Evolutionary conservation across 2,329 filamentous ascomycete genomes (phyloP).

Genomic region (Pyricularia pennisetigena): DNA sequence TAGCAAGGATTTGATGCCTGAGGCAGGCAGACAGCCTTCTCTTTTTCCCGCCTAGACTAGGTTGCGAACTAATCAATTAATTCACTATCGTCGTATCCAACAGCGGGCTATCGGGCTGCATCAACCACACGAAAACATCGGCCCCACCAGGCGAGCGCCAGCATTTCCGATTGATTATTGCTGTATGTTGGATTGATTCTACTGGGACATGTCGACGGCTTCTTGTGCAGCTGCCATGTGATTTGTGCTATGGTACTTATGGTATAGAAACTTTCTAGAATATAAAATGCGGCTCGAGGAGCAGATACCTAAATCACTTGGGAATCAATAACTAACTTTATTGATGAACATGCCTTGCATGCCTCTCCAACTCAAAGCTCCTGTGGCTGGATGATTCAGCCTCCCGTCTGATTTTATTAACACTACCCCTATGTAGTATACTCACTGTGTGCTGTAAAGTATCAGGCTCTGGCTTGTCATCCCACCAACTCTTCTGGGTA

Average conservation of each 20-base stretch:
- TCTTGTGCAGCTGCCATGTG: too few relatives aligned
- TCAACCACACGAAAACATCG: background rate
- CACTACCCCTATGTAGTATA: background rate
- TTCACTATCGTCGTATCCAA: background rate
- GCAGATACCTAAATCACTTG: too few relatives aligned
- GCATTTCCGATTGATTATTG: background rate
- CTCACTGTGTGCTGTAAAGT: too few relatives aligned
- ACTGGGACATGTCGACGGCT: too few relatives aligned
- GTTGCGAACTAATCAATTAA: background rate
- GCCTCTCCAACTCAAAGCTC: background rate
- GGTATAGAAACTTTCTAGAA: background rate
- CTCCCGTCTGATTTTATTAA: background rate
- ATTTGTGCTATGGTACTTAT: too few relatives aligned
- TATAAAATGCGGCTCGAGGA: background rate
- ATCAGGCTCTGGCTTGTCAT: background rate
- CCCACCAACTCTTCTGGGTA: background rate
- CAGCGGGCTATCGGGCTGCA: background rate
- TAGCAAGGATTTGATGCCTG: background rate
- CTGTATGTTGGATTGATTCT: too few relatives aligned
- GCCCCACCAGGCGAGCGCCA: background rate
- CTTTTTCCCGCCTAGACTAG: background rate
- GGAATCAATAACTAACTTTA: background rate
- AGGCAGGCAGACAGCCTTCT: background rate
- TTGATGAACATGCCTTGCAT: background rate
- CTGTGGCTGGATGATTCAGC: background rate